Evolutionary conservation across 2,329 filamentous ascomycete species (phyloP), one percentile per base, ranked within the genome.

Genomic region (Aspergillus luchuensis): DNA sequence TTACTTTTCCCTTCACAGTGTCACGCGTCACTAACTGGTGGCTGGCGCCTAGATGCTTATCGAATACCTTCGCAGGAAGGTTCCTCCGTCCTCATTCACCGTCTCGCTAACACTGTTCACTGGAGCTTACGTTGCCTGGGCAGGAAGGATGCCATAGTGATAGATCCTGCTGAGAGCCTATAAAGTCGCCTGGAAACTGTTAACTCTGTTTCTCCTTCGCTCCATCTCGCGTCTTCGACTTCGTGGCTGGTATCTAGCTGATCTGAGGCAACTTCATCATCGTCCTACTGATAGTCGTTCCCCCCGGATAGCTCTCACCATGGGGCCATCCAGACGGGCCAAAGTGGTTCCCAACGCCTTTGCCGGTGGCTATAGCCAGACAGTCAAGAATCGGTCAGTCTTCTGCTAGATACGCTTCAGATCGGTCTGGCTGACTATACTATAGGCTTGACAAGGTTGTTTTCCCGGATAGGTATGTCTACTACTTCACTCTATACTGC

Each of bases 381-480:
- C 51, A 1, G 61, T 67, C 47, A 69, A 63, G 28, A 60, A 57
- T 57, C 65, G 63, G 71, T 72, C 61, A 61, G 71, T 60, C 17
- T 10, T 17, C 8, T 33, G 15, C 47, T 28, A 8, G 6, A 28
- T 17, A 8, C 8, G n/a, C 23, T 17, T n/a, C 25, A n/a, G 4
- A 10, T 19, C 10, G 33, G 5, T 19, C 36, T 17, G 15, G 17
- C 23, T 52, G 19, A 33, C 49, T 21, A 17, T 5, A 19, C 19
- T 33, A 15, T 17, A 75, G 74, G 51, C 60, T 76, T 30, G 63
- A 72, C 8, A 68, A 57, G 3, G 61, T 72, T 43, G 48, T 53
- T 19, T 50, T 76, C n/a, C 72, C 74, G 6, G 68, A 75, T 2
- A 75, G 72, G 74, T 76, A 63, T 67, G 71, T 58, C 30, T 8